Conservation (phyloP, 1,284 basidiomycete genomes). For the Cutaneotrichosporon cutaneum region DNA sequence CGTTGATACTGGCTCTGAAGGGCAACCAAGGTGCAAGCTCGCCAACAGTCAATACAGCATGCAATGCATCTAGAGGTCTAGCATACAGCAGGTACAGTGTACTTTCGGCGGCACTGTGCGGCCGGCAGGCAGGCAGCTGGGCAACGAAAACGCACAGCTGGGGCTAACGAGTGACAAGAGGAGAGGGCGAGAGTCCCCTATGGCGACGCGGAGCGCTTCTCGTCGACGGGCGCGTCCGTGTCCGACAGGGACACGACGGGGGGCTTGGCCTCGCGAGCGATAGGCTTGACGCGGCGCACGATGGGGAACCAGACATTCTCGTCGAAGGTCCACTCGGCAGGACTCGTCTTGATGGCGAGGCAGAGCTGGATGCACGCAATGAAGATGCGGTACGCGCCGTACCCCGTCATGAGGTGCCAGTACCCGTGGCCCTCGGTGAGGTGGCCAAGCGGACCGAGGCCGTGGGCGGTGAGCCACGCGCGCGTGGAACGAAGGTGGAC, state of each 20-base stretch:
- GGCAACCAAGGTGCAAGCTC: too few relatives aligned
- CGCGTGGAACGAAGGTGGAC: conserved; percentile 31
- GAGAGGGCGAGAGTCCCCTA: neutral
- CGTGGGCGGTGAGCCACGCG: conserved; percentile 22
- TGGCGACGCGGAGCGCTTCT: neutral
- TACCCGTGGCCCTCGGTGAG: conserved; percentile 53
- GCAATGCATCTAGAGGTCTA: neutral
- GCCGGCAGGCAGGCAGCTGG: neutral
- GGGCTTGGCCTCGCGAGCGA: neutral
- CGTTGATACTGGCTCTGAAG: neutral
- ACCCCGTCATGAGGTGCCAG: conserved; percentile 59
- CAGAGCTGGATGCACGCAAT: conserved; percentile 46
- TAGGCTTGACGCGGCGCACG: conserved; percentile 13
- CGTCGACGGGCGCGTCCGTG: neutral
- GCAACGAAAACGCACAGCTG: neutral
- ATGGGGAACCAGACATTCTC: conserved; percentile 27
- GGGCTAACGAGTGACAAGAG: neutral
- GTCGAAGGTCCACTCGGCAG: conserved; percentile 33
- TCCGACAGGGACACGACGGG: neutral
- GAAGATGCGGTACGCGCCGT: conserved; percentile 54
- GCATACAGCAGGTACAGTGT: neutral
- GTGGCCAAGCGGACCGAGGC: conserved; percentile 38
- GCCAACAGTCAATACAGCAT: neutral
- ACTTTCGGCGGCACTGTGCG: neutral
- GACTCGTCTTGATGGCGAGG: conserved; percentile 36